Conservation (phyloP, 2,329 filamentous ascomycete species). For the Aspergillus sp. region DNA sequence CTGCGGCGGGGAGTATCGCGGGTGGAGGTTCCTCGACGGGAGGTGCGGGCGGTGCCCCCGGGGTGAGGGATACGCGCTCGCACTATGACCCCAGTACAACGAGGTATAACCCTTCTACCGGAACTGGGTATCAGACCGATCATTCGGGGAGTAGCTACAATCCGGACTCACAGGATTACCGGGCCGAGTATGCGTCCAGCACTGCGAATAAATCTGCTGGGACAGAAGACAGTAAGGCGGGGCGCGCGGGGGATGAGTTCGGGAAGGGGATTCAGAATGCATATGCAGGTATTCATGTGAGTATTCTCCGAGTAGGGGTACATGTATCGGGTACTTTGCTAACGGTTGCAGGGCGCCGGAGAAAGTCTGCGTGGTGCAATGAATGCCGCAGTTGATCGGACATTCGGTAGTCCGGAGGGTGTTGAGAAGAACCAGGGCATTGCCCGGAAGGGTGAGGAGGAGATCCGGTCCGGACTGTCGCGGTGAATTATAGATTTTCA, state of each 20-base stretch:
- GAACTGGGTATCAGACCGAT: slow-evolving; percentile 14
- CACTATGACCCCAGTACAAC: slow-evolving; percentile 13
- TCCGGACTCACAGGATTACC: slow-evolving; percentile 7
- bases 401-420: slow-evolving; percentile 31
- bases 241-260: slow-evolving; percentile 13
- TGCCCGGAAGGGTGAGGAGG: slow-evolving; percentile 27
- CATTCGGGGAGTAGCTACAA: neutral
- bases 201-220: slow-evolving; percentile 10
- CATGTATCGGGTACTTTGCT: neutral
- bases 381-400: slow-evolving; percentile 32
- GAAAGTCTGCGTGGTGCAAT: slow-evolving; percentile 35
- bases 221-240: slow-evolving; percentile 2
- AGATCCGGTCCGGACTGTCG: slow-evolving; percentile 24
- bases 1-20: slow-evolving; percentile 2
- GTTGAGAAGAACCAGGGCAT: slow-evolving; percentile 31
- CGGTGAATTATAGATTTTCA: neutral
- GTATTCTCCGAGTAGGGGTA: slow-evolving; percentile 7
- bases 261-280: slow-evolving; percentile 21
- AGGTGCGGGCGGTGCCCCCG: slow-evolving; percentile 18
- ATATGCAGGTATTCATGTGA: slow-evolving; percentile 31
- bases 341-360: slow-evolving; percentile 28
- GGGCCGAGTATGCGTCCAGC: slow-evolving; percentile 12
- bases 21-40: slow-evolving; percentile 22
- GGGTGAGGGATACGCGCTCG: slow-evolving; percentile 9
- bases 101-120: slow-evolving; percentile 22